phyloP scores from a whole-genome alignment of 208 protist species.

The Leishmania amazonensis region DNA sequence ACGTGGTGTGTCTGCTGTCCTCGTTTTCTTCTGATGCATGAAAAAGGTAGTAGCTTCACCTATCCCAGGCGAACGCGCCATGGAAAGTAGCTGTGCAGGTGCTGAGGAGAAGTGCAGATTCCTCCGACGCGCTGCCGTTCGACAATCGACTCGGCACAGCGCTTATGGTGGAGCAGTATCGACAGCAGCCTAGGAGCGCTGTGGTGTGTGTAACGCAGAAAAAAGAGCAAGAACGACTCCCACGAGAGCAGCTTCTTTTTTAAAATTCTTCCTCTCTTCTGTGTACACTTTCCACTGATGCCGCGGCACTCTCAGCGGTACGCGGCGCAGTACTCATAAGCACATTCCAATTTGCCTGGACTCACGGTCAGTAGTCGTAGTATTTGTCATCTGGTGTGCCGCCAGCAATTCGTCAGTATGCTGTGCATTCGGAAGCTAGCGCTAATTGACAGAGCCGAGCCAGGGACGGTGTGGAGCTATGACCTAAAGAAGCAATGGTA shows the following conservation, averaged over 20 bases:
- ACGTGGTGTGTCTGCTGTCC: background rate
- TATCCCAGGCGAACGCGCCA: background rate
- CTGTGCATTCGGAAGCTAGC: constrained; percentile 45
- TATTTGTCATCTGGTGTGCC: background rate
- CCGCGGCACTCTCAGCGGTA: background rate
- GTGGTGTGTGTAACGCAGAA: background rate
- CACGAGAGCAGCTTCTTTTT: background rate
- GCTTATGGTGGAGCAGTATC: background rate
- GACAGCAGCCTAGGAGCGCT: background rate
- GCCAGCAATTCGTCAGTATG: constrained; percentile 16
- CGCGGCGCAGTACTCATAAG: background rate
- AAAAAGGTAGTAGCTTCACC: background rate
- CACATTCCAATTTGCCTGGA: background rate
- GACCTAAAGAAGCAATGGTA: constrained; percentile 51
- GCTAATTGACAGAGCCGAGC: constrained; percentile 55
- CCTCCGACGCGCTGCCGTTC: background rate
- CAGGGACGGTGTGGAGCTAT: constrained; percentile 34
- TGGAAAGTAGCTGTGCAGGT: background rate
- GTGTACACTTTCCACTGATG: background rate
- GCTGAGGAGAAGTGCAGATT: background rate
- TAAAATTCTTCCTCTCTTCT: background rate
- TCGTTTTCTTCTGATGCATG: background rate
- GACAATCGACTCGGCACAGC: background rate
- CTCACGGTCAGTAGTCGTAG: background rate
- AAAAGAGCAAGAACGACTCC: background rate